A percentile compares a stretch with the other conserved stretches of the same genome.
Conservation (phyloP, 176 grass and related monocot species). For the Oryza officinalis region DNA sequence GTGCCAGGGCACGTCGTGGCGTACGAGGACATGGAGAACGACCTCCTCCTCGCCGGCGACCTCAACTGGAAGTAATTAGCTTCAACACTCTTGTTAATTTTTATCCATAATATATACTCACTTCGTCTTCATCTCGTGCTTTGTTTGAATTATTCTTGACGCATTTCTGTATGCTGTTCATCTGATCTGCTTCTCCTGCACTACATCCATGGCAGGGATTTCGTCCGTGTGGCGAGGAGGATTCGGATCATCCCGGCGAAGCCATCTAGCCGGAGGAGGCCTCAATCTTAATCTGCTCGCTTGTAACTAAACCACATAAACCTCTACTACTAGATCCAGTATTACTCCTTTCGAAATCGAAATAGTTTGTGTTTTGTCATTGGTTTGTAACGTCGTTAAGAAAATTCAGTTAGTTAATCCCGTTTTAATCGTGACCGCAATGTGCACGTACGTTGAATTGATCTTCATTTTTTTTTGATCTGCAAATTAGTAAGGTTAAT, state of each 20-base stretch:
- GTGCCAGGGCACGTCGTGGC: conserved; percentile 84
- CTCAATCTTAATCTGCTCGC: not conserved
- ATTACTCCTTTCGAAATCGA: not conserved
- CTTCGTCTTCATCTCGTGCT: no score
- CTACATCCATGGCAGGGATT: conserved; percentile 44
- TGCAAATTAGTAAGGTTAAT: not conserved
- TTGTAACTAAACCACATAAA: not conserved
- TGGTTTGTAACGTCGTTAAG: not conserved
- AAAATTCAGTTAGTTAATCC: not conserved
- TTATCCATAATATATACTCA: no score
- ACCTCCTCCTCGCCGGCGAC: conserved; percentile 89
- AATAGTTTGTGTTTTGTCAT: not conserved
- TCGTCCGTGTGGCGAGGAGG: conserved; percentile 67
- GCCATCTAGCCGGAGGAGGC: not conserved
- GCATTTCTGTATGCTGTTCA: not conserved
- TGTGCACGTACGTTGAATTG: not conserved
- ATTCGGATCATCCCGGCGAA: conserved; percentile 65
- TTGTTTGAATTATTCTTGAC: not conserved
- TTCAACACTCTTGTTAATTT: no score
- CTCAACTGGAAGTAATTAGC: conserved; percentile 78
- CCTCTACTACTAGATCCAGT: not conserved
- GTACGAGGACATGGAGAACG: conserved; percentile 94
- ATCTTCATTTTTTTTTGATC: no score
- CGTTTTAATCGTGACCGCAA: not conserved
- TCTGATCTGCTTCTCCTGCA: not conserved